These are phyloP conservation scores for Aspergillus campestris DNA, from an alignment of 495 filamentous ascomycete species.

Conservation along the genomic window DNA sequence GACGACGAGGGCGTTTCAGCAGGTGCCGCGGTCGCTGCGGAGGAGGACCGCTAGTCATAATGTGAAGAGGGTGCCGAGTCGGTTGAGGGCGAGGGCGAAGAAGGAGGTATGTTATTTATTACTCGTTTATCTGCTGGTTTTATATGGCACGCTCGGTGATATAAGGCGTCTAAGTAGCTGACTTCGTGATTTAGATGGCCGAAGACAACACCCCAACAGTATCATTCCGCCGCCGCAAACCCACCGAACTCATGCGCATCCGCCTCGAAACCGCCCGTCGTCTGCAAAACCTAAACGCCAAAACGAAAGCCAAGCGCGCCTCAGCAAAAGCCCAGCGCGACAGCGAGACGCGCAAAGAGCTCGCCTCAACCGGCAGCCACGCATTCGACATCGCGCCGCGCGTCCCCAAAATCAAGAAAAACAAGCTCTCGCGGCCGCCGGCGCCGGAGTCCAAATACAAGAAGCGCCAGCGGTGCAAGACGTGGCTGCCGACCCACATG, in stretches of 20 bases:
- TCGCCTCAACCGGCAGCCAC: conserved; percentile 29
- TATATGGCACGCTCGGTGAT: neutral
- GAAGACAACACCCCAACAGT: conserved; percentile 90
- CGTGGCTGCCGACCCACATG: conserved; percentile 90
- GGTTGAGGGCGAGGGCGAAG: conserved; percentile 59
- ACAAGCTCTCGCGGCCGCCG: conserved; percentile 58
- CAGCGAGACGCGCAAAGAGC: conserved; percentile 21
- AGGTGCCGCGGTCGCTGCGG: conserved; percentile 74
- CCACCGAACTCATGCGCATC: conserved; percentile 60
- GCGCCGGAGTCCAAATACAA: conserved; percentile 62
- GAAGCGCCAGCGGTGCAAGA: conserved; percentile 82
- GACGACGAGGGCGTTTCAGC: conserved; percentile 75
- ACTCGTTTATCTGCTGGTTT: neutral
- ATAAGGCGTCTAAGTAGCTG: neutral
- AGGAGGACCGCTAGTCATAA: conserved; percentile 91
- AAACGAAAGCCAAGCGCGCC: conserved; percentile 43
- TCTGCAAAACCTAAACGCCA: conserved; percentile 52
- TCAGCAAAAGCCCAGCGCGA: conserved; percentile 25
- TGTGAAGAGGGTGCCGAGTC: conserved; percentile 79
- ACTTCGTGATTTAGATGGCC: conserved; percentile 44
- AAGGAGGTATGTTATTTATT: conserved; percentile 48
- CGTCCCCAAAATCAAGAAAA: conserved; percentile 61
- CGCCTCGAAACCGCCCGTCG: conserved; percentile 76
- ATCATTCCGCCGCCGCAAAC: conserved; percentile 60
- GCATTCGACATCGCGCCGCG: conserved; percentile 36